phyloP scores from a whole-genome alignment of 1,139 yeast genomes.

The Yamadazyma epiphylla region DNA sequence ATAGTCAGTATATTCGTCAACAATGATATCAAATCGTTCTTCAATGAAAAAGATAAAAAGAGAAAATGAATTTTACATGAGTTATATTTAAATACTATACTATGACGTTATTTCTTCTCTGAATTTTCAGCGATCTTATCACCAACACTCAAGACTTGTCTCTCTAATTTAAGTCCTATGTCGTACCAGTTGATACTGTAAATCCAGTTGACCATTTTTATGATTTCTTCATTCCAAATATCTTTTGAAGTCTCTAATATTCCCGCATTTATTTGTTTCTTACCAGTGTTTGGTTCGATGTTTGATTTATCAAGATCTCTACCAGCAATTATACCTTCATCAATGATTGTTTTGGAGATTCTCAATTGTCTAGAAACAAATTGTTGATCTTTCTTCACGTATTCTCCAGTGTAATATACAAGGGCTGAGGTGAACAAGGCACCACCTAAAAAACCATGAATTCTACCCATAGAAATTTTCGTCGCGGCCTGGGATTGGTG shows the following conservation, averaged over 20 bases:
- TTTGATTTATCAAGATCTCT: conserved; percentile 30
- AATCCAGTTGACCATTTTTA: conserved; percentile 62
- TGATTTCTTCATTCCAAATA: conserved; percentile 77
- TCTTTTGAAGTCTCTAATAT: conserved; percentile 66
- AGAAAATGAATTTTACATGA: too few species aligned
- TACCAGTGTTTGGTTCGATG: conserved; percentile 21
- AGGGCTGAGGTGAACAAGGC: conserved; percentile 62
- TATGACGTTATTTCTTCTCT: too few species aligned
- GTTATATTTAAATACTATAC: background rate
- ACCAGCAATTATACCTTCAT: conserved; percentile 44
- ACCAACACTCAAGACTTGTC: conserved; percentile 25
- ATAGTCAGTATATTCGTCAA: conserved; percentile 52
- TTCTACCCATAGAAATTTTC: conserved; percentile 50
- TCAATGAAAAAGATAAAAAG: conserved; percentile 12
- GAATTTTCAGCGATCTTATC: conserved; percentile 31
- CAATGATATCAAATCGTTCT: conserved; percentile 49
- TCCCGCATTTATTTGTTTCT: conserved; percentile 34
- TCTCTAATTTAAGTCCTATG: conserved; percentile 36
- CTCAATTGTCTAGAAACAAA: conserved; percentile 47
- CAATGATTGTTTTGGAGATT: conserved; percentile 46
- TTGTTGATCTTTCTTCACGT: conserved; percentile 48
- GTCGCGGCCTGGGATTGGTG: background rate
- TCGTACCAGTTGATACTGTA: conserved; percentile 53
- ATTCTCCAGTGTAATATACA: conserved; percentile 61
- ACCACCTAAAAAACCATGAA: conserved; percentile 69